Percentiles rank a stretch among this genome's conserved stretches.
Evolutionary conservation across 345 rosid species (phyloP).

Genomic region (Salix viminalis): DNA sequence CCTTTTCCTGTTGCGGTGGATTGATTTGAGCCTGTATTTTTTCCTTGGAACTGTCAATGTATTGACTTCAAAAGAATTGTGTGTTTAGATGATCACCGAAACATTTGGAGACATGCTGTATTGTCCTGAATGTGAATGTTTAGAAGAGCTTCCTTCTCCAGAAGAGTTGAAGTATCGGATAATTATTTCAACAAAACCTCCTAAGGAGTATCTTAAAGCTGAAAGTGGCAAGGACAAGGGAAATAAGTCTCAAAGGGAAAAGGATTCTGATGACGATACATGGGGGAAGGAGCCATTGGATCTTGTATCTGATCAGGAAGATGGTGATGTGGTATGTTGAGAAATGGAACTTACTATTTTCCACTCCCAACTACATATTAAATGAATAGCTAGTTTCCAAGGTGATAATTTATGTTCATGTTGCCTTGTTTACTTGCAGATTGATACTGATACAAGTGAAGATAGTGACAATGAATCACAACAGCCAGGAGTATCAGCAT

Average conservation of each 20-base stretch:
- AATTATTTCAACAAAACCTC: conserved; percentile 67
- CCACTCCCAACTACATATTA: not conserved
- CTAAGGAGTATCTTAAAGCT: conserved; percentile 43
- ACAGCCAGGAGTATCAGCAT: conserved; percentile 9
- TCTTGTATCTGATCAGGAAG: conserved; percentile 29
- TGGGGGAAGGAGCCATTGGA: conserved; percentile 39
- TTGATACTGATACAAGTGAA: conserved; percentile 21
- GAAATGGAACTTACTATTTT: not conserved
- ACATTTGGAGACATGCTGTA: conserved; percentile 53
- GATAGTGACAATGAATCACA: conserved; percentile 15
- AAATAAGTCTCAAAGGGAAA: conserved; percentile 28
- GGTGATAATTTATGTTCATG: not conserved
- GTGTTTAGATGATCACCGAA: conserved; percentile 50
- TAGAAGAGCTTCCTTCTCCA: conserved; percentile 65
- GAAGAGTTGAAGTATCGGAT: conserved; percentile 54
- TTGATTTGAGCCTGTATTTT: not conserved
- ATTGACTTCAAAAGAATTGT: not conserved
- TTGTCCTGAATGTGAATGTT: conserved; percentile 37
- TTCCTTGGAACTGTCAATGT: not conserved
- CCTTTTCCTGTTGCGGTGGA: not conserved
- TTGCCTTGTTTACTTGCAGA: conserved; percentile 19
- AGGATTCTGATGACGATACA: conserved; percentile 46
- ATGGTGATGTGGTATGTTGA: conserved; percentile 13
- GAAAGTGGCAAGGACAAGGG: conserved; percentile 23
- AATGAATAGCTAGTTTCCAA: not conserved